phyloP scores from a whole-genome alignment of 1,139 yeast species.

The Kazachstania sp. region DNA sequence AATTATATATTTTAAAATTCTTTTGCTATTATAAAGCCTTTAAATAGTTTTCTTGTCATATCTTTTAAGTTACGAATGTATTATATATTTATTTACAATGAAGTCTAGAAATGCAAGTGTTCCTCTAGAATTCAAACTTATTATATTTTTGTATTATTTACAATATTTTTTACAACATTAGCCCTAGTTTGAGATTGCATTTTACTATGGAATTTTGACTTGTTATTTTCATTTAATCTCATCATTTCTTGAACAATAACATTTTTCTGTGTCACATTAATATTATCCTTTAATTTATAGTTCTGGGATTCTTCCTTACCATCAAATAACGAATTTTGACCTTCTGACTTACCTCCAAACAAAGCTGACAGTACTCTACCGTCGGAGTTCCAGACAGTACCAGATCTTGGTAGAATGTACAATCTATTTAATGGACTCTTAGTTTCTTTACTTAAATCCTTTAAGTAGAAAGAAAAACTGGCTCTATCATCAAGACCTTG shows the following conservation, averaged over 20 bases:
- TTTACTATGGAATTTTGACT: constrained; percentile 15
- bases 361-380: constrained; percentile 27
- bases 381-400: constrained; percentile 24
- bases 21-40: neutral
- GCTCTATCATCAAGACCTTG: constrained; percentile 29
- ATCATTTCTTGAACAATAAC: constrained; percentile 12
- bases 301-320: neutral
- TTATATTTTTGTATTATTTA: constrained; percentile 2
- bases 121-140: neutral
- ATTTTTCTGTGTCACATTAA: constrained; percentile 3
- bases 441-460: constrained; percentile 11
- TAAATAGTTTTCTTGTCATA: no score
- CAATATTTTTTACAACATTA: constrained; percentile 3
- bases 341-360: constrained; percentile 18
- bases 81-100: neutral
- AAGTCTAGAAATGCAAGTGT: no score
- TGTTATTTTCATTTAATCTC: constrained; percentile 9
- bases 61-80: neutral
- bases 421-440: constrained; percentile 14
- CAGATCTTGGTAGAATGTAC: constrained; percentile 27
- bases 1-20: neutral
- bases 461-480: constrained; percentile 23
- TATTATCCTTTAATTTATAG: neutral
- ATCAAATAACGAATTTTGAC: neutral
- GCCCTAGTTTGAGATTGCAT: constrained; percentile 1